Evolutionary conservation across 139 green algal genomes (phyloP).

Genomic region (Eudorina sp.): DNA sequence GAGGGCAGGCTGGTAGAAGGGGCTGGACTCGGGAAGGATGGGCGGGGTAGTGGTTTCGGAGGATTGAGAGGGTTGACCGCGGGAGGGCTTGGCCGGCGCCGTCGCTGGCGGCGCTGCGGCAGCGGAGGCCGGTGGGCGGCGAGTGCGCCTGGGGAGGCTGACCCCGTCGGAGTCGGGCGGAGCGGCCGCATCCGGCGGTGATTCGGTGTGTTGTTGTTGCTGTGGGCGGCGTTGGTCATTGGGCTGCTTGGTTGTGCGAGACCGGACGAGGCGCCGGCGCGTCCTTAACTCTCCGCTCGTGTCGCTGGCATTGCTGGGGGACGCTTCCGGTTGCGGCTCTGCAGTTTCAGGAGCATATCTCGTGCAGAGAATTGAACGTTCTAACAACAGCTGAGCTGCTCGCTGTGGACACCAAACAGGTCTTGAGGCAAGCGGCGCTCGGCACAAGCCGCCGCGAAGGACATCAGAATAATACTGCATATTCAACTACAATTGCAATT

Average conservation of each 20-base stretch:
- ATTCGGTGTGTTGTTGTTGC: too few species aligned
- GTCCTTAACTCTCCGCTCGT: neutral
- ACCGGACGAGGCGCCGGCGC: neutral
- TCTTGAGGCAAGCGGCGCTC: neutral
- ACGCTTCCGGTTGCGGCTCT: conserved; percentile 17
- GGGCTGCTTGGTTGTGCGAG: neutral
- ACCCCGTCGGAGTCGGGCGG: too few species aligned
- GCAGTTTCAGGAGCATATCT: neutral
- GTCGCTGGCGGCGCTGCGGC: too few species aligned
- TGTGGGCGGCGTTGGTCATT: too few species aligned
- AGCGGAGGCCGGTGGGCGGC: too few species aligned
- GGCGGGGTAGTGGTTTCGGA: too few species aligned
- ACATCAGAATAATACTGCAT: neutral
- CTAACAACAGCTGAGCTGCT: neutral
- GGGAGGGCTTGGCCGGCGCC: too few species aligned
- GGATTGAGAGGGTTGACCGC: too few species aligned
- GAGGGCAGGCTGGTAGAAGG: conserved; percentile 65
- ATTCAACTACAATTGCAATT: neutral
- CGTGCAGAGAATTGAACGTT: neutral
- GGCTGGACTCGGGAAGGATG: conserved; percentile 50
- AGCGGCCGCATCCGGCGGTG: too few species aligned
- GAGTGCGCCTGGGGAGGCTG: too few species aligned
- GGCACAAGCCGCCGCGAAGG: neutral
- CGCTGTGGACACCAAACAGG: neutral
- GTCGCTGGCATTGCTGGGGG: neutral